Percentiles rank a stretch among this genome's conserved stretches.
phyloP scores from a whole-genome alignment of 73 alveolate species.

The Paramecium caudatum region DNA sequence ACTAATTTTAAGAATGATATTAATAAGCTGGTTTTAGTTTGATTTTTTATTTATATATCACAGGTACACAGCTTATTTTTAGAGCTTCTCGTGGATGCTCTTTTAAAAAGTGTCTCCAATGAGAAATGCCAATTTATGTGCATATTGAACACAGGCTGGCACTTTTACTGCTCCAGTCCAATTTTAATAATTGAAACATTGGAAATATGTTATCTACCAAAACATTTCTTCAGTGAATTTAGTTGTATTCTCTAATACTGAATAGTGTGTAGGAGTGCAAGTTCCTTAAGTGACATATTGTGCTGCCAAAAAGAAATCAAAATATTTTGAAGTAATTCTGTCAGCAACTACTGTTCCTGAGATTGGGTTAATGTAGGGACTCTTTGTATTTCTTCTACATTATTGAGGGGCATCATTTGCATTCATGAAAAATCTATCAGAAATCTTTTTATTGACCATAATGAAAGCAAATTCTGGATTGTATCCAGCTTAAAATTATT shows the following conservation, averaged over 20 bases:
- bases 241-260: constrained; percentile 81
- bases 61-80: neutral
- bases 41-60: constrained; percentile 30
- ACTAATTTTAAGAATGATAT: constrained; percentile 45
- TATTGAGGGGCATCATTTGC: neutral
- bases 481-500: neutral
- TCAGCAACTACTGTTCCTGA: constrained; percentile 90
- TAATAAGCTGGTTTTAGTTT: neutral
- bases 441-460: neutral
- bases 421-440: constrained; percentile 25
- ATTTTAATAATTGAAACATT: constrained; percentile 91
- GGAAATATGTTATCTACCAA: constrained; percentile 86
- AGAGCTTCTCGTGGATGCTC: neutral
- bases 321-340: constrained; percentile 76
- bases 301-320: constrained; percentile 90
- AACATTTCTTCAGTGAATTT: constrained; percentile 76
- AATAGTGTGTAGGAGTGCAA: constrained; percentile 89
- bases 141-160: constrained; percentile 93
- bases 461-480: constrained; percentile 45
- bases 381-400: constrained; percentile 20
- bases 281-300: constrained; percentile 86
- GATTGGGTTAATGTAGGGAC: constrained; percentile 25
- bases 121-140: constrained; percentile 85
- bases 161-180: constrained; percentile 89
- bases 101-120: constrained; percentile 82